Evolutionary conservation across 805 yeast species (phyloP).

Genomic region (Lachancea cidri): DNA sequence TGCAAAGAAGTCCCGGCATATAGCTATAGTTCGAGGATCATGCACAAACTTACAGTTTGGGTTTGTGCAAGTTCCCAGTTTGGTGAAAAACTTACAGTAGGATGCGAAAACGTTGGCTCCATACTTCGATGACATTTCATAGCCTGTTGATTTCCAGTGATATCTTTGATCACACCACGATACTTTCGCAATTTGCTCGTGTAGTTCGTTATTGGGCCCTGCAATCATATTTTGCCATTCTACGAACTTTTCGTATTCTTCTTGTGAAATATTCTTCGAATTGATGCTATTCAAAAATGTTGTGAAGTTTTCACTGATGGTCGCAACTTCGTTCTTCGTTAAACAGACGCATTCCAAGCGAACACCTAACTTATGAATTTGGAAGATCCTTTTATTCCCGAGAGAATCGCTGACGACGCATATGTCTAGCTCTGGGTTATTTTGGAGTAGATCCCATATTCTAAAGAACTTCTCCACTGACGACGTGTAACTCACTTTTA

Average conservation of each 20-base stretch:
- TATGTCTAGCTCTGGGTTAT: constrained; percentile 9
- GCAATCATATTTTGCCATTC: constrained; percentile 4
- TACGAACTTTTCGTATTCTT: constrained; percentile 2
- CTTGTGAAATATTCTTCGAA: background rate
- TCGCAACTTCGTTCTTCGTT: constrained; percentile 1
- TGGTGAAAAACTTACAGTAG: constrained; percentile 10
- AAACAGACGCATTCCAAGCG: constrained; percentile 5
- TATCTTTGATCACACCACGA: constrained; percentile 5
- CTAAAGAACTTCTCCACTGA: constrained; percentile 2
- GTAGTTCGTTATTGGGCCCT: background rate
- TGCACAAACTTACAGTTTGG: constrained; percentile 9
- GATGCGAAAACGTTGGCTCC: constrained; percentile 2
- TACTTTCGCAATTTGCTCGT: constrained; percentile 6
- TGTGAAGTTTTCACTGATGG: background rate
- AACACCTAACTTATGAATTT: constrained; percentile 7
- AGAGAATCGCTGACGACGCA: constrained; percentile 6
- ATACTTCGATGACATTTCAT: background rate
- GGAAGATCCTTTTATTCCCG: constrained; percentile 6
- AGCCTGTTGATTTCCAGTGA: constrained; percentile 1
- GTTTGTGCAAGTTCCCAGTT: constrained; percentile 9
- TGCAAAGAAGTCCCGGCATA: constrained; percentile 5
- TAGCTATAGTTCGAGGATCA: constrained; percentile 8
- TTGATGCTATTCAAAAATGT: background rate
- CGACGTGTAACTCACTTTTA: background rate
- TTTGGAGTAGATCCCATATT: constrained; percentile 5